These are phyloP conservation scores for Astrothelium macrocarpum DNA, from an alignment of 495 filamentous ascomycete genomes.

Conservation along the genomic window DNA sequence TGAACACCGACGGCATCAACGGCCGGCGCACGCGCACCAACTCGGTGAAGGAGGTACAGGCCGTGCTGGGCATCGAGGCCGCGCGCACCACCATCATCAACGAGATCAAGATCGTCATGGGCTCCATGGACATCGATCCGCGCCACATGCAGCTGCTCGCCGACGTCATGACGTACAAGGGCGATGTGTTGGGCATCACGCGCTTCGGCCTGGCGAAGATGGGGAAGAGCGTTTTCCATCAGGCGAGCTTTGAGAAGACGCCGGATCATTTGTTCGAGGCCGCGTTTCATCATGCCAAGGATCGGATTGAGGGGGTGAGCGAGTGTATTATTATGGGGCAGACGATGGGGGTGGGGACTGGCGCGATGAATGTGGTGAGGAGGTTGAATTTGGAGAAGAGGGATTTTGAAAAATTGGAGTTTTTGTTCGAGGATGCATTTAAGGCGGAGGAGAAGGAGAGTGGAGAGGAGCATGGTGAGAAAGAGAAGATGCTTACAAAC, in stretches of 20 bases:
- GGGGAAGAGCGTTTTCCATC: slow-evolving; percentile 86
- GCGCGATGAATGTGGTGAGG: slow-evolving; percentile 79
- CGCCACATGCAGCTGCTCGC: slow-evolving; percentile 97
- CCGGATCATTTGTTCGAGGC: slow-evolving; percentile 96
- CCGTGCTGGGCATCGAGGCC: slow-evolving; percentile 97
- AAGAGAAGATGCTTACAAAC: too few relatives aligned
- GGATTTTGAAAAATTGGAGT: slow-evolving; percentile 52
- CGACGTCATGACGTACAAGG: slow-evolving; percentile 99
- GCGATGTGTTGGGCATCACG: slow-evolving; percentile 94
- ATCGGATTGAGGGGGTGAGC: slow-evolving; percentile 82
- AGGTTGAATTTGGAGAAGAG: slow-evolving; percentile 57
- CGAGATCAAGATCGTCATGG: slow-evolving; percentile 78
- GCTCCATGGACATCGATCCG: slow-evolving; percentile 89
- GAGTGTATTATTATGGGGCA: slow-evolving; percentile 99
- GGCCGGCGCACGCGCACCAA: slow-evolving; percentile 66
- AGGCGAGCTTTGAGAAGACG: slow-evolving; percentile 97
- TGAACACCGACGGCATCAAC: slow-evolving; percentile 82
- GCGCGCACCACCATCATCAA: slow-evolving; percentile 72
- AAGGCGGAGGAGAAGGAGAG: not conserved
- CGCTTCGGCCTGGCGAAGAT: slow-evolving; percentile 95
- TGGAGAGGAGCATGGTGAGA: not conserved
- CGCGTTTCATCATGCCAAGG: slow-evolving; percentile 77
- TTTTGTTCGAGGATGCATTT: slow-evolving; percentile 59
- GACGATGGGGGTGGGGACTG: slow-evolving; percentile 81
- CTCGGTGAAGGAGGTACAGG: slow-evolving; percentile 78